phyloP scores from a whole-genome alignment of 1,139 yeast genomes.

The Diutina rugosa region DNA sequence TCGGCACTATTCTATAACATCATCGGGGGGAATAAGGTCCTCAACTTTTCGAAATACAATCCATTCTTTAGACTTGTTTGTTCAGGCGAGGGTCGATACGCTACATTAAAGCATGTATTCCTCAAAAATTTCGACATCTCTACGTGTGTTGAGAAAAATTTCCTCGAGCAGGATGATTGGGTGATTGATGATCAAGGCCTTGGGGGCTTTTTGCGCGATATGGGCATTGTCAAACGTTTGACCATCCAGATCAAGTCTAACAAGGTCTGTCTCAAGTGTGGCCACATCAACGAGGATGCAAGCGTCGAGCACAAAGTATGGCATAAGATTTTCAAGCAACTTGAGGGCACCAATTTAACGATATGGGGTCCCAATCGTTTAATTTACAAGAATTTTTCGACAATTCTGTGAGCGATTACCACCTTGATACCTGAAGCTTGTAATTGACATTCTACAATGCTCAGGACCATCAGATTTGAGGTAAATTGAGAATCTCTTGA shows the following conservation, averaged over 20 bases:
- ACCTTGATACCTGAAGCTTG: too few species aligned
- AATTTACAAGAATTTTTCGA: not conserved
- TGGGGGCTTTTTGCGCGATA: not conserved
- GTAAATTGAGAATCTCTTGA: too few species aligned
- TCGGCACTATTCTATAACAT: slow-evolving; percentile 32
- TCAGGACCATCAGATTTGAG: too few species aligned
- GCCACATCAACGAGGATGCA: not conserved
- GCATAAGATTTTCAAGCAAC: not conserved
- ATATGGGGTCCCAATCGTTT: not conserved
- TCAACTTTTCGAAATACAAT: slow-evolving; percentile 25
- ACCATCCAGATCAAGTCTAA: not conserved
- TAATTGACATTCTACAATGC: too few species aligned
- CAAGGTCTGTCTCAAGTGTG: slow-evolving; percentile 1
- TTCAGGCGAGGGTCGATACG: slow-evolving; percentile 23
- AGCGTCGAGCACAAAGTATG: not conserved
- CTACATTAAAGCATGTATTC: slow-evolving; percentile 13
- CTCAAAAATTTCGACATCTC: slow-evolving; percentile 21
- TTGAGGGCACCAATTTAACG: not conserved
- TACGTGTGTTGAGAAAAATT: not conserved
- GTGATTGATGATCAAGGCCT: not conserved
- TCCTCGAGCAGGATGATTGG: not conserved
- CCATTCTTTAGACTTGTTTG: slow-evolving; percentile 31
- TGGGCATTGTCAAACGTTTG: not conserved
- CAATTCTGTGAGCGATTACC: not conserved
- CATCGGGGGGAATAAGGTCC: slow-evolving; percentile 7